Base-by-base conservation (phyloP, 805 yeast species). In the Cephaloascus albidus region DNA sequence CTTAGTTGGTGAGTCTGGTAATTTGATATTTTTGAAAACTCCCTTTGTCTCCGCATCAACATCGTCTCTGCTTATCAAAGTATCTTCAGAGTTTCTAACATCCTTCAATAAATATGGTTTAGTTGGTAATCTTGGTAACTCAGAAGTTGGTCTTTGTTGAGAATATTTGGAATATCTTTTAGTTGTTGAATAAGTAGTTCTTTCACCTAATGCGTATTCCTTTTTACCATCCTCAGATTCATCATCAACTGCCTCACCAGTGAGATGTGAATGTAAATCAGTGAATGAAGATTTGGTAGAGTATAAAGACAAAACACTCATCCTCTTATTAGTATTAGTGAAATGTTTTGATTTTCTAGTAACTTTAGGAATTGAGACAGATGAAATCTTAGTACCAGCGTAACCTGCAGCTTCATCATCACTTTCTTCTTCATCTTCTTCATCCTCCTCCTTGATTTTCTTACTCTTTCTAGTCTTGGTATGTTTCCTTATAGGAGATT, bases 271-370 rank as follows among this genome's bases (percentile, higher is more conserved):
- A 43, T 72, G 73, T 50, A 81, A 63, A 51, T 82, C 80, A 32
- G 71, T 72, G 46, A 72, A 80, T 1, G 86, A 78, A 36, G 71
- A 75, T 44, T 72, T 77, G 3, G 88, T 76, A 1, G 89, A 81
- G 49, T 80, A 79, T 57, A 81, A 63, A 1, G 88, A 80, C 33
- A 83, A 56, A n/a, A 83, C 83, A 26, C 86, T 78, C 39, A 81
- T 62, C 52, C 93, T 71, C 57, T 78, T 83, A 51, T 76, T 76
- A 4, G 78, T 73, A 40, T 70, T 69, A 30, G 81, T 70, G 52
- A 78, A 79, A 40, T 74, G 66, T 50, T 74, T 71, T 2, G 86
- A 80, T 48, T 74, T 74, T 56, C 88, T 74, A 0, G 88, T 74
- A 28, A 82, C 85, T 44, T 74, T 76, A 18, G 90, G 90, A 37